Evolutionary conservation across 2,329 filamentous ascomycete genomes (phyloP).

Genomic region (Sclerotinia minor): DNA sequence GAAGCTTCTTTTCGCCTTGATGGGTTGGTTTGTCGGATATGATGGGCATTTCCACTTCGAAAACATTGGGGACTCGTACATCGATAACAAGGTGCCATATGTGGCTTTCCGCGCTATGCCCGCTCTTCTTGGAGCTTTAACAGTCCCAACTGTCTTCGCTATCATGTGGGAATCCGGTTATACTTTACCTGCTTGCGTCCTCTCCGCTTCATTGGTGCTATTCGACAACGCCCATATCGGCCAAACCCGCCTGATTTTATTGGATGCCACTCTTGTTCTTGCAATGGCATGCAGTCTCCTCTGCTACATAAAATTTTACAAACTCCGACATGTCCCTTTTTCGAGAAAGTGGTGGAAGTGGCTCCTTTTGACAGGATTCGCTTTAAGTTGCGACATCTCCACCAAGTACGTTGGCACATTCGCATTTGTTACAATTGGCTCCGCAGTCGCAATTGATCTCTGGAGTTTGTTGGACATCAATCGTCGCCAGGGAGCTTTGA

Average conservation of each 20-base stretch:
- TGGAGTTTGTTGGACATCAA: slow-evolving; percentile 94
- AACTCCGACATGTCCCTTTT: slow-evolving; percentile 85
- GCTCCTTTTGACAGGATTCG: slow-evolving; percentile 92
- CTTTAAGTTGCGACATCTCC: slow-evolving; percentile 94
- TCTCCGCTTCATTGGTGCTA: slow-evolving; percentile 82
- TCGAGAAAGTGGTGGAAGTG: slow-evolving; percentile 99
- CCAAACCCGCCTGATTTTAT: slow-evolving; percentile 89
- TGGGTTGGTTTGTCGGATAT: slow-evolving; percentile 97
- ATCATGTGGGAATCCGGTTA: slow-evolving; percentile 99
- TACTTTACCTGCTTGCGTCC: slow-evolving; percentile 85
- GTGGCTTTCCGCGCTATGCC: slow-evolving; percentile 93
- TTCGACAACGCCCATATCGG: slow-evolving; percentile 98
- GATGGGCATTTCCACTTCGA: slow-evolving; percentile 98
- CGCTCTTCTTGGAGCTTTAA: slow-evolving; percentile 86
- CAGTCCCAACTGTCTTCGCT: slow-evolving; percentile 88
- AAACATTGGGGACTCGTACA: slow-evolving; percentile 98
- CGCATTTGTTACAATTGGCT: slow-evolving; percentile 95
- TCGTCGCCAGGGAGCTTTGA: slow-evolving; percentile 77
- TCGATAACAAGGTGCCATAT: slow-evolving; percentile 95
- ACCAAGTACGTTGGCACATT: slow-evolving; percentile 98
- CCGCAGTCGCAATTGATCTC: slow-evolving; percentile 88
- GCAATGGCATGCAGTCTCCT: slow-evolving; percentile 95
- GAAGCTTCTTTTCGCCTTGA: slow-evolving; percentile 95
- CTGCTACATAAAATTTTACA: slow-evolving; percentile 97
- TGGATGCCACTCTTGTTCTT: slow-evolving; percentile 90